A percentile compares a stretch with the other conserved stretches of the same genome.
These are phyloP conservation scores for Emericellopsis terricola DNA, from an alignment of 495 filamentous ascomycete species.

Conservation along the genomic window DNA sequence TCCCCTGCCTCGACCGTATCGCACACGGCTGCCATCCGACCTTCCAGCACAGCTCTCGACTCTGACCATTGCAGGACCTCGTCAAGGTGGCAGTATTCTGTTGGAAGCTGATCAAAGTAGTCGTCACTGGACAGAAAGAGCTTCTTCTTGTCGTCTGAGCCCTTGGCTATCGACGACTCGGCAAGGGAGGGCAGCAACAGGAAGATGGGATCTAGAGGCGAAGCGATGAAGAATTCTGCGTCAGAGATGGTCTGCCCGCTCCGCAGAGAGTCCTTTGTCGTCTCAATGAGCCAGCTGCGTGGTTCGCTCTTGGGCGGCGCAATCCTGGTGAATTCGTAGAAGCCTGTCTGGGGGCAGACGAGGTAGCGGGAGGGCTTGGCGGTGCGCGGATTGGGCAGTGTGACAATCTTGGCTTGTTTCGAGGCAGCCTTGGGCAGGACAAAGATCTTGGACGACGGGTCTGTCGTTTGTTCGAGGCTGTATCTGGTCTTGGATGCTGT, in stretches of 20 bases:
- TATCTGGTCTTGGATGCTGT: slow-evolving; percentile 13
- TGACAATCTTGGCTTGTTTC: slow-evolving; percentile 48
- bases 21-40: slow-evolving; percentile 43
- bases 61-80: slow-evolving; percentile 33
- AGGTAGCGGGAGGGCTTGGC: slow-evolving; percentile 49
- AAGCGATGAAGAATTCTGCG: slow-evolving; percentile 61
- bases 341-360: slow-evolving; percentile 58
- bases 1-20: slow-evolving; percentile 67
- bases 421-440: slow-evolving; percentile 56
- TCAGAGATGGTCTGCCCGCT: slow-evolving; percentile 26
- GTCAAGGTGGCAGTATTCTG: slow-evolving; percentile 34
- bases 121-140: slow-evolving; percentile 70
- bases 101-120: slow-evolving; percentile 48
- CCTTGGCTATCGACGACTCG: slow-evolving; percentile 11
- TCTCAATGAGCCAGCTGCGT: slow-evolving; percentile 50
- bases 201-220: slow-evolving; percentile 71
- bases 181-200: slow-evolving; percentile 55
- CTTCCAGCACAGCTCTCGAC: slow-evolving; percentile 15
- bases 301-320: slow-evolving; percentile 39
- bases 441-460: slow-evolving; percentile 48
- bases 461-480: slow-evolving; percentile 14
- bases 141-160: slow-evolving; percentile 23
- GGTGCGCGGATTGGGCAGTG: slow-evolving; percentile 63
- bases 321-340: slow-evolving; percentile 78
- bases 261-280: slow-evolving; percentile 2